Evolutionary conservation across 108 stramenopile genomes (phyloP), one percentile per base, ranked within the genome.

Genomic region (Cyclostephanos invisitatus): DNA sequence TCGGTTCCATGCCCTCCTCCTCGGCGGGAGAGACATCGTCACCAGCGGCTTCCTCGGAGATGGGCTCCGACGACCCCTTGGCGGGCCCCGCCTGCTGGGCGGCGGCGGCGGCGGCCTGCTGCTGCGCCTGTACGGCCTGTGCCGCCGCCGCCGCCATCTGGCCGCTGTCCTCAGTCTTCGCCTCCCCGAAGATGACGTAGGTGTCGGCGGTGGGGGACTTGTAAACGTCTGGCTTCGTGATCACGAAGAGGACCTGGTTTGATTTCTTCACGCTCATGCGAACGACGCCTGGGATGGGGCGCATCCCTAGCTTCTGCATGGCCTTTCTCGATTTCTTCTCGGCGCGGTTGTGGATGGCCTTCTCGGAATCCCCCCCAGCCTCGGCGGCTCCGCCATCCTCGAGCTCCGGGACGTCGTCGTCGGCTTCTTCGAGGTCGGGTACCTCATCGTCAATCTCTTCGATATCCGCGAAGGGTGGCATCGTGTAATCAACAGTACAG

Each of bases 291-390:
- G 95, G 86, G 29, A 98, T 91, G 48, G 92, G 86, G 61, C 93
- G 91, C 96, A 99, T 96, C 51, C 93, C 94, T 24, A 98, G 90
- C 91, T 97, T 98, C 74, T 91, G 91, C 89, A 99, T 95, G 58
- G 96, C 97, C 91, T 98, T 98, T 70, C 99, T 96, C 48, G 95
- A 88, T 85, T 99, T 99, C 90, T 98, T 98, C 88, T 99, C 99
- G 74, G 91, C 90, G 62, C 98, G 96, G 91, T 96, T 98, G 65
- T 93, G 91, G 70, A 86, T 81, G 65, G 64, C 24, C 21, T 78
- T 62, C 18, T 68, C 83, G 18, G 62, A 63, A 32, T 64, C 79
- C 51, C 74, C 77, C 44, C 44, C 44, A 53, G 64, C 75, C 28
- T 69, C 77, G 22, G 66, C 84, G 49, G 66, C 87, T 32, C 63